Conservation (phyloP, 1,284 basidiomycete species). For the Takashimella tepidaria region DNA sequence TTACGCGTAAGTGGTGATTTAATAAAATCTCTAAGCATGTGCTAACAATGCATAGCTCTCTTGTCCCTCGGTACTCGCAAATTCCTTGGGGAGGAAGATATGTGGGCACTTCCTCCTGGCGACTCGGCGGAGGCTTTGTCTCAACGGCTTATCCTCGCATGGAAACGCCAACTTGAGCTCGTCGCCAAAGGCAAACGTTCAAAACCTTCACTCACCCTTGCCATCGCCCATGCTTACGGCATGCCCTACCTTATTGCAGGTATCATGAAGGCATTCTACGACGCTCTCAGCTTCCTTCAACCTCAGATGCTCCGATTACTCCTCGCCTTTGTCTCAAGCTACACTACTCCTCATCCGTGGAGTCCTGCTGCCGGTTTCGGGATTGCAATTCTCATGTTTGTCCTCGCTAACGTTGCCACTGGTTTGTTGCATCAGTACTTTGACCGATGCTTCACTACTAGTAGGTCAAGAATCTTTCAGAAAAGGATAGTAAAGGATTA, state of each 20-base stretch:
- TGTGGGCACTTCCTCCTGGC: conserved; percentile 59
- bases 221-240: conserved; percentile 73
- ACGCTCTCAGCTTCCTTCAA: conserved; percentile 75
- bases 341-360: conserved; percentile 48
- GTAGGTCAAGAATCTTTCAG: too few species aligned
- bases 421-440: conserved; percentile 77
- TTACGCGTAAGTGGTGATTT: conserved; percentile 36
- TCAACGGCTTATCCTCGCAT: conserved; percentile 54
- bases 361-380: conserved; percentile 59
- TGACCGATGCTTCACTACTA: conserved; percentile 51
- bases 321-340: conserved; percentile 72
- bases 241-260: conserved; percentile 66
- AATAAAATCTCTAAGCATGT: background rate
- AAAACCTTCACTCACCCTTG: conserved; percentile 65
- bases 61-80: conserved; percentile 40
- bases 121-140: conserved; percentile 74
- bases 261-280: conserved; percentile 70
- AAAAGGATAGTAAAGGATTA: background rate
- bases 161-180: conserved; percentile 43
- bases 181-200: conserved; percentile 55
- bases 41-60: conserved; percentile 16
- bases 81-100: conserved; percentile 70
- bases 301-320: conserved; percentile 81
- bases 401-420: conserved; percentile 69
- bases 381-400: conserved; percentile 74